Percentiles rank a stretch among this genome's conserved stretches.
These are phyloP conservation scores for Aspergillus wentii DNA, from an alignment of 495 filamentous ascomycete genomes.

Conservation along the genomic window DNA sequence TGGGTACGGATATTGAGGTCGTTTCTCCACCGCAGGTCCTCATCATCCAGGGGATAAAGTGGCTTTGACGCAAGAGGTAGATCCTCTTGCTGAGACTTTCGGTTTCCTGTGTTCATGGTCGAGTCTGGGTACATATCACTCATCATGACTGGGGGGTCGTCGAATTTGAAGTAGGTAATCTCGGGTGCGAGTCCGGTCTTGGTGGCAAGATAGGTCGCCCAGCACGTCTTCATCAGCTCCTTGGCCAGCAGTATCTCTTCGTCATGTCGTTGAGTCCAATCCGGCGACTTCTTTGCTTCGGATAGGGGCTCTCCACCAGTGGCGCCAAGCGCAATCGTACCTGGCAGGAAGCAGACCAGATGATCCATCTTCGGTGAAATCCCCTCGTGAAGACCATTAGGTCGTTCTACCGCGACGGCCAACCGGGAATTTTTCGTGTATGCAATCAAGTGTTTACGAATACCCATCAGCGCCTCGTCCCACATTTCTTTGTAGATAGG, in stretches of 20 bases:
- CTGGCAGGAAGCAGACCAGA: conserved; percentile 94
- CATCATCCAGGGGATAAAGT: conserved; percentile 17
- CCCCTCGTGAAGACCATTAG: conserved; percentile 57
- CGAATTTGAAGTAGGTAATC: conserved; percentile 82
- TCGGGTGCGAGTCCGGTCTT: conserved; percentile 86
- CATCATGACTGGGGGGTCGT: conserved; percentile 43
- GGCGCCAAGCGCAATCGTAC: conserved; percentile 84
- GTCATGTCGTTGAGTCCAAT: conserved; percentile 75
- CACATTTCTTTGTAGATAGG: conserved; percentile 88
- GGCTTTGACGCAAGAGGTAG: conserved; percentile 30
- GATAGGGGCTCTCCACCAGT: conserved; percentile 72
- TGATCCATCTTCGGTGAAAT: conserved; percentile 95
- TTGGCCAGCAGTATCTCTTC: conserved; percentile 80
- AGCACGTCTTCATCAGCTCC: conserved; percentile 95
- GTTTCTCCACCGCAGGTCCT: conserved; percentile 49
- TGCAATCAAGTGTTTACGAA: conserved; percentile 86
- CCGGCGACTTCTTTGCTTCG: conserved; percentile 63
- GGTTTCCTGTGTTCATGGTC: conserved; percentile 16
- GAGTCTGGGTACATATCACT: conserved; percentile 35
- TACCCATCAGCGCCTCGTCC: conserved; percentile 76
- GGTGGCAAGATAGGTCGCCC: conserved; percentile 89
- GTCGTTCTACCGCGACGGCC: conserved; percentile 84
- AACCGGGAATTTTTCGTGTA: conserved; percentile 77
- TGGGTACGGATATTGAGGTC: conserved; percentile 72
- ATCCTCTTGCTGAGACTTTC: conserved; percentile 17